phyloP scores from a whole-genome alignment of 2,329 filamentous ascomycete species.

The Metarhizium humberi region DNA sequence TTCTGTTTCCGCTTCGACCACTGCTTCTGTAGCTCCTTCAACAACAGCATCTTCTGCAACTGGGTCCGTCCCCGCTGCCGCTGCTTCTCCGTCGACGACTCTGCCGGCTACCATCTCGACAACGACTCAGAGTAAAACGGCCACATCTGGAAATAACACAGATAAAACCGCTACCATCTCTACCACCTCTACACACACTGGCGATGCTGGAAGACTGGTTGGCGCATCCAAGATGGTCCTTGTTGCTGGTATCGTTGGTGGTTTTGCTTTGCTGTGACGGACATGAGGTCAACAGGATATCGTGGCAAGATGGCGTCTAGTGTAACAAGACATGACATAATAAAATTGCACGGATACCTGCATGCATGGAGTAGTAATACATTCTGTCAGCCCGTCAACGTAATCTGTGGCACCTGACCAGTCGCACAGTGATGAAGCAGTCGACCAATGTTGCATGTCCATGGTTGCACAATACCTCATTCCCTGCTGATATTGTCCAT shows the following conservation, averaged over 20 bases:
- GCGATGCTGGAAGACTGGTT: not conserved
- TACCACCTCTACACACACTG: not conserved
- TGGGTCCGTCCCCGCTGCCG: not conserved
- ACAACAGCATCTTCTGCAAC: not conserved
- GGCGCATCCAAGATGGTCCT: not conserved
- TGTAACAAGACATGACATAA: not conserved
- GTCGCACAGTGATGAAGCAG: not conserved
- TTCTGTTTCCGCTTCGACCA: not conserved
- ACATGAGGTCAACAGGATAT: not conserved
- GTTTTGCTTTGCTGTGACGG: not conserved
- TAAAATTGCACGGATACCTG: no score
- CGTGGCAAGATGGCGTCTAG: not conserved
- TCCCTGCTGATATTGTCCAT: not conserved
- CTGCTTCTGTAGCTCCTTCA: not conserved
- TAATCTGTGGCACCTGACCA: not conserved
- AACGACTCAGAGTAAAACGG: not conserved
- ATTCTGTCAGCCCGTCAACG: not conserved
- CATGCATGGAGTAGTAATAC: not conserved
- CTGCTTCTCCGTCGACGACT: not conserved
- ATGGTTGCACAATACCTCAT: not conserved
- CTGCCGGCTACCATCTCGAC: not conserved
- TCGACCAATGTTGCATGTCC: not conserved
- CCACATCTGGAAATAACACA: not conserved
- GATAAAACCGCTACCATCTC: not conserved
- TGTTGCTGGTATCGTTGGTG: not conserved